phyloP scores from a whole-genome alignment of 495 filamentous ascomycete species.

The Friedmanniomyces endolithicus region DNA sequence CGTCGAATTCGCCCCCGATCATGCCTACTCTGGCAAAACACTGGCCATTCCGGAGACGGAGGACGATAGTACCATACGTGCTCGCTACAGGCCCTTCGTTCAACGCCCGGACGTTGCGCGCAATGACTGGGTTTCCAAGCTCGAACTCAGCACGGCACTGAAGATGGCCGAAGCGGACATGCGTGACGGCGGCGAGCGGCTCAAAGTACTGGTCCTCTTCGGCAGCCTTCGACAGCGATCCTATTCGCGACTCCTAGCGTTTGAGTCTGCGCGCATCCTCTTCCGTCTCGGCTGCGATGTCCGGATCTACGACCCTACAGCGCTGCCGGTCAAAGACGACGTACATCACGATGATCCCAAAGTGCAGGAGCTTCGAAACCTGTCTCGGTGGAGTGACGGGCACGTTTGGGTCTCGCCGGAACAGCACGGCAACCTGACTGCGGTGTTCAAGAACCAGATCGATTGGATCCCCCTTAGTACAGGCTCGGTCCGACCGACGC shows the following conservation, averaged over 20 bases:
- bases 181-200: constrained; percentile 32
- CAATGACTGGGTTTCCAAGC: constrained; percentile 42
- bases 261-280: constrained; percentile 50
- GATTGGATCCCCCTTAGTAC: constrained; percentile 59
- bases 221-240: constrained; percentile 46
- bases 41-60: constrained; percentile 36
- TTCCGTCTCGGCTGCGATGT: constrained; percentile 57
- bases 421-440: constrained; percentile 61
- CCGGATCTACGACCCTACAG: constrained; percentile 49
- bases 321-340: constrained; percentile 53
- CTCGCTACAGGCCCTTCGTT: constrained; percentile 49
- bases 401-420: constrained; percentile 60
- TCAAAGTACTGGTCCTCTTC: constrained; percentile 52
- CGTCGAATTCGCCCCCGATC: constrained; percentile 14
- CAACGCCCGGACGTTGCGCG: constrained; percentile 26
- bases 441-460: constrained; percentile 64
- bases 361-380: constrained; percentile 52
- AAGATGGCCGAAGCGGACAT: constrained; percentile 41
- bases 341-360: constrained; percentile 45
- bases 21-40: constrained; percentile 22
- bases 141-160: constrained; percentile 46
- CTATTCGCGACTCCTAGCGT: constrained; percentile 50
- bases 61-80: constrained; percentile 37
- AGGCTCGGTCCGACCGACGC: constrained; percentile 54
- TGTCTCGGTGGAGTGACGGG: constrained; percentile 56